Evolutionary conservation across 2,329 filamentous ascomycete species (phyloP), one percentile per base, ranked within the genome.

Genomic region (Neocatenulostroma microsporum): DNA sequence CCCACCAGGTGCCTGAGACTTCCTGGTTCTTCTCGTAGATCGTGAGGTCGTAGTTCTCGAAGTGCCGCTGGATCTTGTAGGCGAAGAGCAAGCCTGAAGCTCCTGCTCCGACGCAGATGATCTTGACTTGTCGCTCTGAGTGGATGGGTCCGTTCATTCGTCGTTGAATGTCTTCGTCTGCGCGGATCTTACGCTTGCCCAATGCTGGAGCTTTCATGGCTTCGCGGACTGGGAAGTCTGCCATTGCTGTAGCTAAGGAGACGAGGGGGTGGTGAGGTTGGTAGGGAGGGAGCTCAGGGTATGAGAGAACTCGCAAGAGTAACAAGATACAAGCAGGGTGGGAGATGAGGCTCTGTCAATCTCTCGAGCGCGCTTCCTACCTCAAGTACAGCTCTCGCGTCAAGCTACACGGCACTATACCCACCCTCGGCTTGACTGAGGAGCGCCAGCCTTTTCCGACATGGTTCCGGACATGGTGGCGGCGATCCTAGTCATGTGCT

Each of bases 11-110:
- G 3, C 63, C 63, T 5, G 62, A 63, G 15, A 66, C 40, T 13
- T 58, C 54, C 8, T 51, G 31, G 33, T 55, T 54, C 39, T 61
- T 57, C 43, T 69, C 66, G 37, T 65, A 69, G 35, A 69, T 62
- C 1, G 58, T 53, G 30, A 62, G 53, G 3, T 61, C 56, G 23
- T 34, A 33, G 25, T 39, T 39, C 14, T 64, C 47, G 18, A 54
- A 39, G 19, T 39, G 36, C n/a, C 36, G 36, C 40, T 62, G 51
- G 17, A 64, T 42, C 37, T 63, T 63, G 36, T 63, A 56, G 2
- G 62, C 61, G 23, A 64, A 48, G n/a, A 56, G 50, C 37, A 66
- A 44, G 2, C 59, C 62, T 2, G 58, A 60, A 27, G 48, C 51
- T 10, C 54, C 54, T 8, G 52, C 54, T 2, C 55, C 54, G 29